Base-by-base conservation (phyloP, 2,329 filamentous ascomycete species). In the Intubia oerlemansii region DNA sequence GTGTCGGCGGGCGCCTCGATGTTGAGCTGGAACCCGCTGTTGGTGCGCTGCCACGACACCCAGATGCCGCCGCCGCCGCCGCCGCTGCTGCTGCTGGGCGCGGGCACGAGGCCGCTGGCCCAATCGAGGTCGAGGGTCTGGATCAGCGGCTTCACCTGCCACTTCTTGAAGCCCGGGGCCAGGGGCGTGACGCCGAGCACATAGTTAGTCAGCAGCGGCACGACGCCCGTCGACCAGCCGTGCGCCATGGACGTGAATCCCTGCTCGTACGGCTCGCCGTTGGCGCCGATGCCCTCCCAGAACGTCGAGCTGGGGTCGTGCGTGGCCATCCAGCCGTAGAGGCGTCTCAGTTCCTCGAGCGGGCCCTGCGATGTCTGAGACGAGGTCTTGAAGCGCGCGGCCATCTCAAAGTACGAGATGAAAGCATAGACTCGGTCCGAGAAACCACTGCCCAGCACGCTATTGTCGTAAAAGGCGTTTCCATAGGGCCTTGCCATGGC, bases 391-490 rank as follows among this genome's bases (percentile, higher is more conserved):
- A 63, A 60, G 8, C 58, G 53, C 10, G 58, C 59, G n/a, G 51
- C 47, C 12, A 58, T 46, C 42, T 63, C 59, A 36, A 63, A 62
- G 39, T 58, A 63, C 2, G 58, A 62, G 12, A 56, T 51, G 35
- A 63, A 62, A 3, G 59, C 48, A 31, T 63, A 63, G 4, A 62
- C 58, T 10, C 57, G 49, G 28, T 54, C 41, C 3, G 49, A 49
- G 37, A 52, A 59, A 1, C 47, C 51, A 0, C 34, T 35, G 1
- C 37, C 40, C 5, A 59, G 40, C 4, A 45, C 38, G 24, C 47
- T 52, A 21, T 51, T 55, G 39, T 63, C 58, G 38, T 58, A 63
- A 38, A 63, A 63, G 2, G 59, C 47, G 36, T 63, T 62, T 3
- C 59, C 59, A 34, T 60, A 62, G 1, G 43, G 41, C 7, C 45